Conservation (phyloP, 2,329 filamentous ascomycete genomes). For the Aspergillus neoniger region DNA sequence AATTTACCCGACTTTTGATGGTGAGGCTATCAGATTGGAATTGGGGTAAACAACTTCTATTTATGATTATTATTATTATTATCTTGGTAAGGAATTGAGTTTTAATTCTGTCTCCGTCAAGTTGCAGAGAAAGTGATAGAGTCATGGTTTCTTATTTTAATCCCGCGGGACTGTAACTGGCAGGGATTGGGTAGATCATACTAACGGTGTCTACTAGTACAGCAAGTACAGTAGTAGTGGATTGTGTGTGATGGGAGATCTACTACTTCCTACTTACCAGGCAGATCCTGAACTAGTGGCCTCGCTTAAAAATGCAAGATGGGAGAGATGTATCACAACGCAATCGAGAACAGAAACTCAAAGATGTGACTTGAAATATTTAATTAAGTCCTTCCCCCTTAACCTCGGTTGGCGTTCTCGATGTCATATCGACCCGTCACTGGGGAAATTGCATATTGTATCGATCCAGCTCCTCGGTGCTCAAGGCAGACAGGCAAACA, state of each 20-base stretch:
- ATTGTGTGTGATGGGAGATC: neutral
- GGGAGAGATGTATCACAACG: neutral
- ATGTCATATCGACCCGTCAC: conserved; percentile 9
- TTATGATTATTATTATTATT: neutral
- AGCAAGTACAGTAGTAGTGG: neutral
- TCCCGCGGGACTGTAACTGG: neutral
- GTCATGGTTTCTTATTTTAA: neutral
- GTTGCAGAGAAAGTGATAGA: neutral
- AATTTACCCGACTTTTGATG: too few species aligned
- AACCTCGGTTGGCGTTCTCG: neutral
- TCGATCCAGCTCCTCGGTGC: too few species aligned
- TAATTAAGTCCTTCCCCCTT: too few species aligned
- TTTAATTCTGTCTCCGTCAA: neutral
- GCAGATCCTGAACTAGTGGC: neutral
- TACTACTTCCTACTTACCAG: neutral
- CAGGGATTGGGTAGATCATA: neutral
- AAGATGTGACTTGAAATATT: neutral
- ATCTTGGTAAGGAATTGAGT: neutral
- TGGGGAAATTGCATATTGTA: neutral
- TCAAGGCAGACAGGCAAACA: neutral
- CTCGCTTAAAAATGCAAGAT: neutral
- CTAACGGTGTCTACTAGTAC: neutral
- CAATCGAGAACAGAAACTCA: neutral
- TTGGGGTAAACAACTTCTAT: neutral
- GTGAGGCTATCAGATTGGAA: too few species aligned